Percentiles rank a stretch among this genome's conserved stretches.
Evolutionary conservation across 805 yeast species (phyloP).

Genomic region (Metschnikowia vanudenii): DNA sequence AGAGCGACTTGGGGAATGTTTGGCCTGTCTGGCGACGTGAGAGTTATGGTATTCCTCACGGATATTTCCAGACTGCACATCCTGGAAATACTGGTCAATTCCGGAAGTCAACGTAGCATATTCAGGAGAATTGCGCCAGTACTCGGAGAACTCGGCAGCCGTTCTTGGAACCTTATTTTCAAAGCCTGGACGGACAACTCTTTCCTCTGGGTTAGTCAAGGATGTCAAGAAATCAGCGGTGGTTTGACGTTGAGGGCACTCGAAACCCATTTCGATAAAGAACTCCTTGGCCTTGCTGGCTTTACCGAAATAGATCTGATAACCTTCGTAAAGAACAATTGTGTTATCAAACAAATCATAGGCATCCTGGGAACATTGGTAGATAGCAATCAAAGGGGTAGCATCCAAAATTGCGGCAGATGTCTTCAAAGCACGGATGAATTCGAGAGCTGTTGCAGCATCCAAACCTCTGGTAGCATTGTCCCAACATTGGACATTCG

Average conservation of each 20-base stretch:
- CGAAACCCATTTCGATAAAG: constrained; percentile 60
- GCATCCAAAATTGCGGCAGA: constrained; percentile 51
- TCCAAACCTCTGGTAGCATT: constrained; percentile 72
- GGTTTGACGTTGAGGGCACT: constrained; percentile 61
- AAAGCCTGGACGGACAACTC: constrained; percentile 48
- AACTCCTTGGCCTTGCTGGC: constrained; percentile 51
- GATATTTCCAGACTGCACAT: constrained; percentile 13
- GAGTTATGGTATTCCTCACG: constrained; percentile 22
- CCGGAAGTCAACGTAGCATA: constrained; percentile 39
- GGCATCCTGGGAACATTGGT: constrained; percentile 67
- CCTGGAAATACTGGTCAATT: constrained; percentile 40
- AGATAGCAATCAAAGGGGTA: constrained; percentile 63
- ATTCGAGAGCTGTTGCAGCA: constrained; percentile 69
- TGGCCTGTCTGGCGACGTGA: constrained; percentile 39
- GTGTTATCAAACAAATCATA: constrained; percentile 61
- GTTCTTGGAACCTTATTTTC: constrained; percentile 54
- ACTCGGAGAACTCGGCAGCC: constrained; percentile 56
- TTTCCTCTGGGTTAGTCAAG: constrained; percentile 63
- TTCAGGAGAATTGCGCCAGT: constrained; percentile 59
- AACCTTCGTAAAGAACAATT: constrained; percentile 58
- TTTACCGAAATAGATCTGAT: constrained; percentile 61
- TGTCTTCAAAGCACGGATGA: constrained; percentile 56
- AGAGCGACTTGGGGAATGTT: constrained; percentile 32
- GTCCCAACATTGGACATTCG: constrained; percentile 57
- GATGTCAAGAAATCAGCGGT: constrained; percentile 68